A percentile compares a stretch with the other conserved stretches of the same genome.
phyloP scores from a whole-genome alignment of 192 early-diverging fungal genomes.

The Entrophospora sp. region DNA sequence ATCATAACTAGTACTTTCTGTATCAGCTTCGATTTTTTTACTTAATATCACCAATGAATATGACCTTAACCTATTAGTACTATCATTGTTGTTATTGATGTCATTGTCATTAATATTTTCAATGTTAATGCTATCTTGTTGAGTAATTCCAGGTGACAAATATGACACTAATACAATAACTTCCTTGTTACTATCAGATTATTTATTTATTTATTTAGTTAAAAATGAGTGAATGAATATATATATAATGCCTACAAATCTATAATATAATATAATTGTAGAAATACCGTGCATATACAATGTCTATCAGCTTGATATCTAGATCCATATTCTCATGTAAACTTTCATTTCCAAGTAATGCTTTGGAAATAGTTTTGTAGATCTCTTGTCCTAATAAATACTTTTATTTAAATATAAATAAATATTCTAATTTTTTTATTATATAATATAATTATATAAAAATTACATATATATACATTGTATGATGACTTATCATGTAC shows the following conservation, averaged over 20 bases:
- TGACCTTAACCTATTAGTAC: neutral
- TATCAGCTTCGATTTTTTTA: neutral
- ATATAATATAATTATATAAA: neutral
- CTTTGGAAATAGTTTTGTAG: neutral
- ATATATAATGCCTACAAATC: no score
- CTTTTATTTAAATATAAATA: neutral
- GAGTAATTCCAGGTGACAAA: neutral
- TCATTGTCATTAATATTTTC: neutral
- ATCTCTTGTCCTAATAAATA: constrained; percentile 12
- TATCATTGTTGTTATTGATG: neutral
- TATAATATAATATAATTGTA: no score
- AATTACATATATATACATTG: no score
- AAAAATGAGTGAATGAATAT: neutral
- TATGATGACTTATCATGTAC: no score
- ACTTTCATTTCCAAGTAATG: neutral
- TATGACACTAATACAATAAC: neutral
- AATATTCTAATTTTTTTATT: neutral
- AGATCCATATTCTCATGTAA: neutral
- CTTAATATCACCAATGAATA: neutral
- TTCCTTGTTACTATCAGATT: neutral
- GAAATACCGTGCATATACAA: constrained; percentile 8
- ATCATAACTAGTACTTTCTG: neutral
- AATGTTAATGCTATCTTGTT: neutral
- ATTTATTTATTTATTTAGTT: neutral
- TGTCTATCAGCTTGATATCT: constrained; percentile 11